Evolutionary conservation across 2,329 filamentous ascomycete species (phyloP).

Genomic region (Apiospora malaysiana): DNA sequence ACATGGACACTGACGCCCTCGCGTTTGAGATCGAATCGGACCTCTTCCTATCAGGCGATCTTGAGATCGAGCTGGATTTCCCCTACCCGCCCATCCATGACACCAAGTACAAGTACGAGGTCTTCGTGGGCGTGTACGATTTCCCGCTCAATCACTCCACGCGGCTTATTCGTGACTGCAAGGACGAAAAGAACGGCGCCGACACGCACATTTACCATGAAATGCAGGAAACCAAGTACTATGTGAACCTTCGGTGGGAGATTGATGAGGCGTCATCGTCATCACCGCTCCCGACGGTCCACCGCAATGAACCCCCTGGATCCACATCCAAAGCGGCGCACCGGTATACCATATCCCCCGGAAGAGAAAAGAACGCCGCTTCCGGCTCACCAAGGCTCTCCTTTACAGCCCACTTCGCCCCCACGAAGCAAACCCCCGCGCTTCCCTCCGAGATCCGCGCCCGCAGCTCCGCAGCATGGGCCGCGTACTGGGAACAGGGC

Average conservation of each 20-base stretch:
- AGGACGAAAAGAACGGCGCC: neutral
- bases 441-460: conserved; percentile 34
- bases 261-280: conserved; percentile 21
- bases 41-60: conserved; percentile 40
- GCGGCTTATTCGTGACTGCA: conserved; percentile 28
- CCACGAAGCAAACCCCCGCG: conserved; percentile 31
- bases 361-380: neutral
- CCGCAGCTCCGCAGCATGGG: conserved; percentile 39
- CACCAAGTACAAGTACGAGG: conserved; percentile 50
- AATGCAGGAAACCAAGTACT: conserved; percentile 46
- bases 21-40: conserved; percentile 44
- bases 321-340: conserved; percentile 38
- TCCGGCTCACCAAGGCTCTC: conserved; percentile 27
- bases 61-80: conserved; percentile 49
- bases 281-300: conserved; percentile 29
- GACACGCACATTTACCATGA: conserved; percentile 44
- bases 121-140: conserved; percentile 48
- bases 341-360: conserved; percentile 39
- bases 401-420: conserved; percentile 45
- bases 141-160: conserved; percentile 48
- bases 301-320: conserved; percentile 32
- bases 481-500: conserved; percentile 45
- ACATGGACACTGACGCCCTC: conserved; percentile 47
- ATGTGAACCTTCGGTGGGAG: conserved; percentile 44
- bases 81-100: conserved; percentile 48